Evolutionary conservation across 495 filamentous ascomycete species (phyloP), one percentile per base, ranked within the genome.

Genomic region (Chaetomium cochliodes): DNA sequence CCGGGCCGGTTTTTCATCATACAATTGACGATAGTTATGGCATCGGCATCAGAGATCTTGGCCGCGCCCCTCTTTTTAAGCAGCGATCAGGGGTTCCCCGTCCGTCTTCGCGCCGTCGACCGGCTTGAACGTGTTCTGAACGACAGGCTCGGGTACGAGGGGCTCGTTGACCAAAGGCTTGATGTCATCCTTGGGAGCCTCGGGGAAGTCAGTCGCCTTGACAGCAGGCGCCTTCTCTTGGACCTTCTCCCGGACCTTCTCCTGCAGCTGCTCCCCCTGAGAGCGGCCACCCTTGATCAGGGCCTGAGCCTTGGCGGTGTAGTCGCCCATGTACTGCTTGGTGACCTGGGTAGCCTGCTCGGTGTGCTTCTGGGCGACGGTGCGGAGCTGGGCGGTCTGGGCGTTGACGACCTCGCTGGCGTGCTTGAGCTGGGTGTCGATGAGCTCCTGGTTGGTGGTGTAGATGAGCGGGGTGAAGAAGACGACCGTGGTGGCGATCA

Each of bases 391-490:
- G 67, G 82, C 80, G 44, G 93, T 89, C 79, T 99, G 93, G 68
- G 87, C 81, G 77, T 85, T 88, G 73, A 94, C 77, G 57, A 93
- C 76, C n/a, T 90, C 79, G 69, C 86, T 81, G 51, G 82, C 85
- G 66, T 90, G 85, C 70, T 83, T 77, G 62, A 99, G 79, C 69
- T 97, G 91, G 64, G 84, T 79, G 76, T 99, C 94, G 72, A 99
- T 97, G 66, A 93, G 74, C 76, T 97, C 92, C 75, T 91, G 88
- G 87, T 99, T 98, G 79, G 85, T 87, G 71, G 91, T 87, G 81
- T 98, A 98, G 77, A 96, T 75, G 61, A 97, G 84, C 44, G 94
- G 94, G n/a, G 79, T 87, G 67, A 97, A 81, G 83, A 96, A 99
- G 70, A 87, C 77, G 66, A 89, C 79, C 49, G 87, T 87, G 54